phyloP scores from a whole-genome alignment of 139 green algal genomes.

The Chlorella sp. region DNA sequence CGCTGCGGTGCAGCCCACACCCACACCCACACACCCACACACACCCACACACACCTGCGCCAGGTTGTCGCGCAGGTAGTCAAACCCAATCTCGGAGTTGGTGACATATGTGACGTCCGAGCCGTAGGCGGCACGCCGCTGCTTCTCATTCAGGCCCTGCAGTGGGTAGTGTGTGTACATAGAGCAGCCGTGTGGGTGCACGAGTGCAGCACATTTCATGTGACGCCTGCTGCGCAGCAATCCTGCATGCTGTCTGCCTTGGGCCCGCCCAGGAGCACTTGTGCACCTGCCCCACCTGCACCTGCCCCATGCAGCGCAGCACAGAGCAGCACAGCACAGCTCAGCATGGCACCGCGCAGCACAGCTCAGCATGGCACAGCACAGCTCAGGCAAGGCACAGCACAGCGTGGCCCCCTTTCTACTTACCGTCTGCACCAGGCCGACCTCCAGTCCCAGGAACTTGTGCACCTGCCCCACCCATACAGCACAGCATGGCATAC shows the following conservation, averaged over 20 bases:
- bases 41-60: conserved; percentile 59
- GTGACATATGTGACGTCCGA: conserved; percentile 98
- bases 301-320: not conserved
- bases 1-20: too few species aligned
- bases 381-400: conserved; percentile 12
- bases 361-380: not conserved
- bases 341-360: not conserved
- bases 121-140: conserved; percentile 81
- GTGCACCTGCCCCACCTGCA: conserved; percentile 86
- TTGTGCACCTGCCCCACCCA: conserved; percentile 87
- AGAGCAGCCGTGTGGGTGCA: not conserved
- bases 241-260: too few species aligned
- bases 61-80: conserved; percentile 98
- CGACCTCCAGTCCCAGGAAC: conserved; percentile 94
- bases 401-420: not conserved
- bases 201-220: not conserved
- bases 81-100: conserved; percentile 98
- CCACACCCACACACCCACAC: too few species aligned
- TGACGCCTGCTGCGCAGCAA: not conserved
- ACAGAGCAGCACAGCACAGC: conserved; percentile 10
- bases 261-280: conserved; percentile 94
- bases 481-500: not conserved
- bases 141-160: conserved; percentile 67
- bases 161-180: not conserved
- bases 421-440: conserved; percentile 78